Evolutionary conservation across 1,284 basidiomycete species (phyloP).

Genomic region (Hymenochaete sp.): DNA sequence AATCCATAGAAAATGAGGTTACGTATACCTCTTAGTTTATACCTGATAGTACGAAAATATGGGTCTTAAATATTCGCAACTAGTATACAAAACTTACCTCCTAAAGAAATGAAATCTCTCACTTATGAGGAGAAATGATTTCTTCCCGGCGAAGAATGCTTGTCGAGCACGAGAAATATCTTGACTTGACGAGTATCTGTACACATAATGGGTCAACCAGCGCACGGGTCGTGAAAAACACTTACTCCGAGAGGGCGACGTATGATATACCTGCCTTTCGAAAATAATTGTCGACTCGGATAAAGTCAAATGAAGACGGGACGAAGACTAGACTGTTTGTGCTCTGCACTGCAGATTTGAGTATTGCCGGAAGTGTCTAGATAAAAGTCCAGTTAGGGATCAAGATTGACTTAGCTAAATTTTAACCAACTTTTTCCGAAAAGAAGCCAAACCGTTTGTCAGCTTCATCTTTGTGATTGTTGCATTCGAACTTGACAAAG

Average conservation of each 20-base stretch:
- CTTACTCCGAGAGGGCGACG: constrained; percentile 83
- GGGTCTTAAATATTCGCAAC: constrained; percentile 2
- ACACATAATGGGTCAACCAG: neutral
- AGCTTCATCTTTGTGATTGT: constrained; percentile 68
- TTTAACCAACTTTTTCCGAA: constrained; percentile 60
- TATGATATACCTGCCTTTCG: constrained; percentile 69
- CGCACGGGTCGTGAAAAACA: constrained; percentile 10
- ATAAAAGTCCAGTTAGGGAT: neutral
- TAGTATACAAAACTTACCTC: constrained; percentile 37
- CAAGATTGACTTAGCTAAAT: neutral
- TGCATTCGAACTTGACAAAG: constrained; percentile 69
- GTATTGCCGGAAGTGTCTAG: constrained; percentile 69
- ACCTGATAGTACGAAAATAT: constrained; percentile 41
- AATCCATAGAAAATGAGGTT: constrained; percentile 91
- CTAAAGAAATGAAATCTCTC: constrained; percentile 98
- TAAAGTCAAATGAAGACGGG: constrained; percentile 96
- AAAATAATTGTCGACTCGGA: constrained; percentile 83
- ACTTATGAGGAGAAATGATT: constrained; percentile 81
- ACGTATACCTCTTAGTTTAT: constrained; percentile 84
- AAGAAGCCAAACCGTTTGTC: constrained; percentile 86
- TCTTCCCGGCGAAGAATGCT: constrained; percentile 86
- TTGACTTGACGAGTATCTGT: constrained; percentile 86
- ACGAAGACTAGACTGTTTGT: constrained; percentile 84
- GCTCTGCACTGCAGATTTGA: constrained; percentile 89
- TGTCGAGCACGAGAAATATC: constrained; percentile 92